Evolutionary conservation across 108 stramenopile species (phyloP), one percentile per base, ranked within the genome.

Genomic region (Cyclostephanos tholiformis): DNA sequence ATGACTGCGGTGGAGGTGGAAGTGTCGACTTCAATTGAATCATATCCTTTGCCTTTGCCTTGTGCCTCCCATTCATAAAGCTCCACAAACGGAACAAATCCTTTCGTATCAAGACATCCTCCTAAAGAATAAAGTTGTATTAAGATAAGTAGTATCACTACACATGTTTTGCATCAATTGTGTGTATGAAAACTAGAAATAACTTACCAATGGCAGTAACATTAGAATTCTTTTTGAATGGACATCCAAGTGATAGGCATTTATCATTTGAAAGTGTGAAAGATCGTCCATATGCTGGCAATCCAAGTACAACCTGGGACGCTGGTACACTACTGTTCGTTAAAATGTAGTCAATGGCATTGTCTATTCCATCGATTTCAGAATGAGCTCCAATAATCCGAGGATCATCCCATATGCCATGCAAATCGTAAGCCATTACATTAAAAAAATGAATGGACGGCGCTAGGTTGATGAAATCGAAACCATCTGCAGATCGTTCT

Each of bases 391-490:
- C 82, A 13, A 74, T 44, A 12, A 79, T 60, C 39, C 43, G 65
- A 17, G 77, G 77, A 19, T 70, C 72, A 55, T 80, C 79, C 74
- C 77, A 83, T 2, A 79, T 49, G 4, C 77, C 77, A 50, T 83
- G 77, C 0, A 79, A 26, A 62, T 83, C 77, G 26, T 83, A 83
- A 35, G 77, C 77, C 82, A 83, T 83, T 26, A 83, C 74, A 50
- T 78, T 62, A 59, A 83, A 79, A 41, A 79, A 83, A 30, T 83
- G 71, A n/a, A 83, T 63, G 6, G 60, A 63, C 29, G 78, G 68
- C 17, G 72, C 57, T 19, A 83, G 43, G 48, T 68, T 67, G 7
- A 44, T 43, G 4, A 83, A 75, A 46, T 83, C 82, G 64, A 79
- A 83, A 9, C 82, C 82, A 36, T 22, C 53, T 49, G 74, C 62